Evolutionary conservation across 2,329 filamentous ascomycete species (phyloP).

Genomic region (Albifimbria verrucaria): DNA sequence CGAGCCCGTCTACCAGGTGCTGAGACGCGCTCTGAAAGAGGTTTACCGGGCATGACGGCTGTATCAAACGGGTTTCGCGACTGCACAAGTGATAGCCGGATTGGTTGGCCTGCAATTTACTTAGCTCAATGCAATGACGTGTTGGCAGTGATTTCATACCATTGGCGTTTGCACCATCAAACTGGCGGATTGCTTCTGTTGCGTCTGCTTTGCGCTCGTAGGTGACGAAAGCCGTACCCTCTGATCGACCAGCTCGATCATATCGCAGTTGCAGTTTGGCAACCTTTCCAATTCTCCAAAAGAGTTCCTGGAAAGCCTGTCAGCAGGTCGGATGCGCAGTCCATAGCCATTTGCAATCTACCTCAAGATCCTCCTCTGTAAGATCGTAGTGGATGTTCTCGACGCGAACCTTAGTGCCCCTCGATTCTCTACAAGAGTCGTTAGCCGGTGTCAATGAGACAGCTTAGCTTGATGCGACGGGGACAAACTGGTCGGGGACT

Average conservation of each 20-base stretch:
- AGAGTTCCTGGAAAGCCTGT: conserved; percentile 63
- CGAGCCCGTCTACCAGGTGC: conserved; percentile 56
- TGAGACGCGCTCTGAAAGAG: conserved; percentile 61
- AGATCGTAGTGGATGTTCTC: conserved; percentile 93
- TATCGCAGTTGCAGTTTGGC: conserved; percentile 69
- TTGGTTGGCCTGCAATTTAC: conserved; percentile 64
- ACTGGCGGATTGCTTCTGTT: conserved; percentile 70
- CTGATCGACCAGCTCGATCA: conserved; percentile 84
- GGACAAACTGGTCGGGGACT: conserved; percentile 33
- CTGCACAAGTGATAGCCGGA: conserved; percentile 64
- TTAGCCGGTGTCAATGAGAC: conserved; percentile 13
- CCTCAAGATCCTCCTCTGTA: conserved; percentile 77
- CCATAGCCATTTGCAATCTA: conserved; percentile 32
- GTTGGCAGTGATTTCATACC: conserved; percentile 37
- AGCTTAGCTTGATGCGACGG: conserved; percentile 9
- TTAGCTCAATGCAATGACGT: neutral
- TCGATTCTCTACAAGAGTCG: conserved; percentile 39
- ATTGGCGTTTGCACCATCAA: conserved; percentile 86
- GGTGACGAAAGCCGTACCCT: conserved; percentile 79
- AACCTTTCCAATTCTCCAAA: conserved; percentile 72
- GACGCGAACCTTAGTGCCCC: conserved; percentile 71
- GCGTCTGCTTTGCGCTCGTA: conserved; percentile 73
- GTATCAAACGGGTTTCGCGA: conserved; percentile 55
- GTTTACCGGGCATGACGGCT: conserved; percentile 51
- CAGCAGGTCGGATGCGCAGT: conserved; percentile 13